These are phyloP conservation scores for Morella rubra DNA, from an alignment of 306 rosid species.

Conservation along the genomic window DNA sequence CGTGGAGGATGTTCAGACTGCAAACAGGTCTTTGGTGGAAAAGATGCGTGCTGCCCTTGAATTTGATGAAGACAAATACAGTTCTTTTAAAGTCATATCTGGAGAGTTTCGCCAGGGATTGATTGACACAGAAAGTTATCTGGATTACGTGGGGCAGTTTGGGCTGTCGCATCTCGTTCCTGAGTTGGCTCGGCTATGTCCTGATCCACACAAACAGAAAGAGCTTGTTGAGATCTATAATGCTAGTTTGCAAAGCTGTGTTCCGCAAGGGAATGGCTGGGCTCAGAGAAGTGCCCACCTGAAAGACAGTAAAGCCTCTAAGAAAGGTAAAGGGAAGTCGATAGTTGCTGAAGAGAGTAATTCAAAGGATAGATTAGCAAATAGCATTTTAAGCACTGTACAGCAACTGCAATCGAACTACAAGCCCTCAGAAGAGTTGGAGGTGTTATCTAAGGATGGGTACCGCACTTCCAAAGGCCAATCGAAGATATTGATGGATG, in stretches of 20 bases:
- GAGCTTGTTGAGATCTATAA: slow-evolving; percentile 70
- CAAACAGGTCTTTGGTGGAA: slow-evolving; percentile 87
- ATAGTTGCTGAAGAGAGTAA: slow-evolving; percentile 38
- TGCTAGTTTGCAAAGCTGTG: slow-evolving; percentile 45
- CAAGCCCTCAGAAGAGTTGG: slow-evolving; percentile 55
- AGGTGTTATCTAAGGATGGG: slow-evolving; percentile 69
- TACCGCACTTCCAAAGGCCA: slow-evolving; percentile 70
- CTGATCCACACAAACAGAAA: slow-evolving; percentile 71
- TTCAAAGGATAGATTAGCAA: slow-evolving; percentile 50
- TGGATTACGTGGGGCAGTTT: slow-evolving; percentile 74
- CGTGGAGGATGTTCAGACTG: slow-evolving; percentile 67
- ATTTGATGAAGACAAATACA: slow-evolving; percentile 69
- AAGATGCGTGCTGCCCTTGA: slow-evolving; percentile 81
- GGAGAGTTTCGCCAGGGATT: slow-evolving; percentile 83
- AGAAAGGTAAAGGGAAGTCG: slow-evolving; percentile 73
- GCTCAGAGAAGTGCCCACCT: slow-evolving; percentile 22
- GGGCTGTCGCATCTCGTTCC: slow-evolving; percentile 83
- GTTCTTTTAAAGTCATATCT: slow-evolving; percentile 71
- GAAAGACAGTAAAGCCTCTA: slow-evolving; percentile 49
- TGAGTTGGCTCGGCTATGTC: slow-evolving; percentile 85
- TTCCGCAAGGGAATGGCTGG: slow-evolving; percentile 40
- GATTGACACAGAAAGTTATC: slow-evolving; percentile 58
- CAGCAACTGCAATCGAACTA: slow-evolving; percentile 64
- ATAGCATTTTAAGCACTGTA: slow-evolving; percentile 60
- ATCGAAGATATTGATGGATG: slow-evolving; percentile 28